Evolutionary conservation across 306 rosid species (phyloP).

Genomic region (Glycine latifolia): DNA sequence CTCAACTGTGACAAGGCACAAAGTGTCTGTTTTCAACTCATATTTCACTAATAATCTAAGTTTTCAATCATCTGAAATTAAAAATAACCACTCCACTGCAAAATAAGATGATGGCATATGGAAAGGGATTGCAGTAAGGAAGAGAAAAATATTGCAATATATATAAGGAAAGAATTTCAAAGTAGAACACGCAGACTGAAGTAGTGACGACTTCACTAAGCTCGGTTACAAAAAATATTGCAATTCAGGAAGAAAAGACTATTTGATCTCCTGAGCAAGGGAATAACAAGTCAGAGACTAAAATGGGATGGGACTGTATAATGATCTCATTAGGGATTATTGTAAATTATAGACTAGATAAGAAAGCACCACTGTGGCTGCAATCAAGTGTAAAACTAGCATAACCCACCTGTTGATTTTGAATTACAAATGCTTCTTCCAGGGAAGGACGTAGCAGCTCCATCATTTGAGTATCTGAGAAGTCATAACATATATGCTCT

Average conservation of each 20-base stretch:
- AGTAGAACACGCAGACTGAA: not conserved
- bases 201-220: no score
- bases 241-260: not conserved
- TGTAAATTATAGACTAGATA: constrained; percentile 17
- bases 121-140: not conserved
- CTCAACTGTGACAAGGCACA: no score
- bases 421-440: constrained; percentile 99
- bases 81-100: not conserved
- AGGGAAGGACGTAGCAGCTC: constrained; percentile 95
- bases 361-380: constrained; percentile 6
- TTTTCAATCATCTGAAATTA: constrained; percentile 13
- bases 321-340: constrained; percentile 16
- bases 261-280: not conserved
- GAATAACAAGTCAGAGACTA: not conserved
- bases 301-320: constrained; percentile 8
- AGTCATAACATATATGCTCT: constrained; percentile 95
- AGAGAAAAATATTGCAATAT: not conserved
- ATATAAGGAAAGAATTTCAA: not conserved
- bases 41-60: not conserved
- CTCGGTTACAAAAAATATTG: constrained; percentile 4
- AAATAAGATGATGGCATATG: constrained; percentile 30
- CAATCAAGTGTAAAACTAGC: constrained; percentile 11
- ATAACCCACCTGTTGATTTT: constrained; percentile 85
- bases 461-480: constrained; percentile 95
- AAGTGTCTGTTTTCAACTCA: not conserved